These are phyloP conservation scores for Theobroma grandiflorum DNA, from an alignment of 441 rosid species.

Conservation along the genomic window DNA sequence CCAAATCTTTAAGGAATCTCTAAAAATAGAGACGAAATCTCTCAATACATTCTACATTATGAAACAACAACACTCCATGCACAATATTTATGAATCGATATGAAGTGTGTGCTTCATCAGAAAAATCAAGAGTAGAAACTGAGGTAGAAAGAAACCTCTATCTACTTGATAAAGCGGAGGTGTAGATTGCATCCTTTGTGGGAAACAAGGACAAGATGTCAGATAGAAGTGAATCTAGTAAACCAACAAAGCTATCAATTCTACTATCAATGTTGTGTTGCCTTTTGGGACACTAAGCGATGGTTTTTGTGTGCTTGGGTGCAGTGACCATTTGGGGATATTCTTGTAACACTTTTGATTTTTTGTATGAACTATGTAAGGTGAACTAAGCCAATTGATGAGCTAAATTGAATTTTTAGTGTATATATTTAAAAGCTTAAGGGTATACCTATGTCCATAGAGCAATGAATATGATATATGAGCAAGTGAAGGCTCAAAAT, in stretches of 20 bases:
- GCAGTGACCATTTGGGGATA: no score
- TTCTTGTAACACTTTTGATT: no score
- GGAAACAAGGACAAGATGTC: background rate
- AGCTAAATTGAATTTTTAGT: no score
- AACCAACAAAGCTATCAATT: no score
- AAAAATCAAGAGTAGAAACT: slow-evolving; percentile 3
- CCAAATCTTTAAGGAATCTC: background rate
- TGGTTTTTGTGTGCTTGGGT: no score
- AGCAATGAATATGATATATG: no score
- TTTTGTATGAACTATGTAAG: no score
- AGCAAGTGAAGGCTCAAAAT: no score
- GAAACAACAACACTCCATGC: background rate
- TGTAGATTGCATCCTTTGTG: background rate
- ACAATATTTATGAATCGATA: background rate
- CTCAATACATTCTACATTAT: background rate
- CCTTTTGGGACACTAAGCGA: no score
- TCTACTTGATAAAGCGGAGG: background rate
- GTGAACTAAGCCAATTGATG: no score
- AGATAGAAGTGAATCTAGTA: background rate
- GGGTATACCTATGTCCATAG: no score
- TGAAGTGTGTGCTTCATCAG: background rate
- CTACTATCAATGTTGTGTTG: slow-evolving; percentile 1
- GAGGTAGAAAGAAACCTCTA: background rate
- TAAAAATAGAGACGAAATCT: background rate
- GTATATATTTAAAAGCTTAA: no score